Evolutionary conservation across 495 filamentous ascomycete species (phyloP), one percentile per base, ranked within the genome.

Genomic region (Tricharina praecox): DNA sequence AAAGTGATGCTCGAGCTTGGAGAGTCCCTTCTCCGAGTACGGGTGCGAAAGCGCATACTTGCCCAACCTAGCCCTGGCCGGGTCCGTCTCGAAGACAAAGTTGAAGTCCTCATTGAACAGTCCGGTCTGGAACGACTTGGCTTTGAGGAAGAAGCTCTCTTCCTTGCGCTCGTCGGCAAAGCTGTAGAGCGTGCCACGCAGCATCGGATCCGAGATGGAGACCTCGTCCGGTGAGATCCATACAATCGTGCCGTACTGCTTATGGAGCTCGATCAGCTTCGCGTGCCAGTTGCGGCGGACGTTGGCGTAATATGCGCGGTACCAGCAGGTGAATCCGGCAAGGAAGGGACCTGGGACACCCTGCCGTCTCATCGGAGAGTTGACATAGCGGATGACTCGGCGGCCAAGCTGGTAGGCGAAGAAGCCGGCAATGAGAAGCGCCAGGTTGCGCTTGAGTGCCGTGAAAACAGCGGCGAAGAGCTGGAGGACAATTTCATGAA

Each of bases 141-240:
- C 78, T 70, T 87, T 88, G 47, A 65, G 67, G 58, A 83, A 83
- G n/a, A 60, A 60, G 1, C 52, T 51, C 18, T 59, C 49, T 1
- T 55, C 52, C 26, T 53, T 54, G 13, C 45, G 53, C 26, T 80
- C 80, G 62, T 85, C 85, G 56, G 85, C 85, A 47, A 86, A 66
- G 1, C 83, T 79, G 56, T 87, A 90, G 23, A 90, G 87, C 5
- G 68, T 67, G 57, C 79, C 82, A 38, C 85, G 63, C 10, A 78
- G 75, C 42, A 69, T 68, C 0, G 81, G 78, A 53, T 82, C 72
- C 3, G 73, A 67, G 51, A 85, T 80, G 0, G 78, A 79, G 19
- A 85, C 61, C 0, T 67, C 66, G 49, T 80, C 76, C 10, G 81
- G 81, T 2, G 80, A 77, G 10, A 85, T 61, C 23, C 81, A 72